Percentiles rank a stretch among this genome's conserved stretches.
Evolutionary conservation across 2,329 filamentous ascomycete genomes (phyloP).

Genomic region (Mycosphaerelloides madeirae): DNA sequence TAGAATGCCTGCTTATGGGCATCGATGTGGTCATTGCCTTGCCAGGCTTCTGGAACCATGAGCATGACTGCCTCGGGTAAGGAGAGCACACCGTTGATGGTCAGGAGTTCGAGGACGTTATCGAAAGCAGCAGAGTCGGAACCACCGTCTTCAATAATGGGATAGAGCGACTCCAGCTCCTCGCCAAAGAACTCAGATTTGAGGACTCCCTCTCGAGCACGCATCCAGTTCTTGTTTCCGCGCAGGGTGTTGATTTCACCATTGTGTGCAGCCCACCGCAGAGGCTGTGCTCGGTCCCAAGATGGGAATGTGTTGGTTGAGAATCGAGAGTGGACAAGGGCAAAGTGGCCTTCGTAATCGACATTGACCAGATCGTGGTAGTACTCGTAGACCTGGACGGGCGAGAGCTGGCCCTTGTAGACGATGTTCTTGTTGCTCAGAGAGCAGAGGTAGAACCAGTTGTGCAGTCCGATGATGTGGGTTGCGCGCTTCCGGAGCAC

Average conservation of each 20-base stretch:
- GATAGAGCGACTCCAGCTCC: conserved; percentile 84
- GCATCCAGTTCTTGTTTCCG: conserved; percentile 99
- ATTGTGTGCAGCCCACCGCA: conserved; percentile 96
- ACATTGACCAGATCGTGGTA: conserved; percentile 96
- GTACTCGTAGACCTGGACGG: conserved; percentile 94
- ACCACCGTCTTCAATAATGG: conserved; percentile 92
- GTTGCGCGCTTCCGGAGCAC: conserved; percentile 91
- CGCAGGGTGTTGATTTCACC: conserved; percentile 97
- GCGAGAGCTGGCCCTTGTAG: conserved; percentile 94
- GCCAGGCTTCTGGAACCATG: conserved; percentile 98
- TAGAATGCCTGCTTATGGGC: conserved; percentile 95
- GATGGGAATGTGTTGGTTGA: conserved; percentile 98
- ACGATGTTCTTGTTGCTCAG: conserved; percentile 98
- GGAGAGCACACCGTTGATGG: conserved; percentile 92
- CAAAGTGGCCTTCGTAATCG: conserved; percentile 96
- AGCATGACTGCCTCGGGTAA: conserved; percentile 96
- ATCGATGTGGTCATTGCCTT: conserved; percentile 87
- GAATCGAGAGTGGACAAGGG: conserved; percentile 93
- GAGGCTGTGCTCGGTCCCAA: conserved; percentile 93
- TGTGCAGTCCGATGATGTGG: conserved; percentile 89
- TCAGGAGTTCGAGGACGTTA: conserved; percentile 88
- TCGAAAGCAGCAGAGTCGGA: conserved; percentile 97
- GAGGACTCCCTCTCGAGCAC: conserved; percentile 90
- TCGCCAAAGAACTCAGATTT: conserved; percentile 89
- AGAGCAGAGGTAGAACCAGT: conserved; percentile 98